A percentile compares a stretch with the other conserved stretches of the same genome.
phyloP scores from a whole-genome alignment of 306 rosid genomes.

The Quercus gilva region DNA sequence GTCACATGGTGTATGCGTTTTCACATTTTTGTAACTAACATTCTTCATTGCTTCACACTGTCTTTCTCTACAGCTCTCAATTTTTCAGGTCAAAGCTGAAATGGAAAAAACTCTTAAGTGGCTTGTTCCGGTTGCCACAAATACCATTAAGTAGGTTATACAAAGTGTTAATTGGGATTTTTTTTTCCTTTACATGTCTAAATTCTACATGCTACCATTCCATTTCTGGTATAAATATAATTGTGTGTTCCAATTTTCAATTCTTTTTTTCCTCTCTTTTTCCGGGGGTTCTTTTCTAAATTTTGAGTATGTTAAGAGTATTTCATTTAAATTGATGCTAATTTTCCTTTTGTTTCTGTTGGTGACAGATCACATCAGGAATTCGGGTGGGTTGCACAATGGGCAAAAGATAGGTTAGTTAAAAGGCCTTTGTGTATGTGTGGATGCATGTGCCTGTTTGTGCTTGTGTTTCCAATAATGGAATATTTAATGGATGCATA shows the following conservation, averaged over 20 bases:
- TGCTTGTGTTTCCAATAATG: not conserved
- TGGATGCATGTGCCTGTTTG: not conserved
- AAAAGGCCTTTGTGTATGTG: not conserved
- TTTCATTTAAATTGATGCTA: not conserved
- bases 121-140: slow-evolving; percentile 80
- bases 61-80: slow-evolving; percentile 51
- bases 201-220: not conserved
- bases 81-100: slow-evolving; percentile 60
- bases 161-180: slow-evolving; percentile 4
- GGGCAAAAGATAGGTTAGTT: slow-evolving; percentile 87
- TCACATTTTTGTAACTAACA: not conserved
- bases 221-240: not conserved
- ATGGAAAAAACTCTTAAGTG: slow-evolving; percentile 75
- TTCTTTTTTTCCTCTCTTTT: too few species aligned
- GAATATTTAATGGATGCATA: not conserved
- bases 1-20: slow-evolving; percentile 4
- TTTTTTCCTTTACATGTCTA: not conserved
- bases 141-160: slow-evolving; percentile 69
- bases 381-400: slow-evolving; percentile 95
- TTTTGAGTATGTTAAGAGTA: not conserved
- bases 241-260: not conserved
- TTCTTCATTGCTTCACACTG: not conserved
- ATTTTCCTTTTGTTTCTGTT: slow-evolving; percentile 6
- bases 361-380: slow-evolving; percentile 89
- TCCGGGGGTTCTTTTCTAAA: too few species aligned